phyloP scores from a whole-genome alignment of 2,329 filamentous ascomycete genomes.

The Aspergillus novofumigatus region DNA sequence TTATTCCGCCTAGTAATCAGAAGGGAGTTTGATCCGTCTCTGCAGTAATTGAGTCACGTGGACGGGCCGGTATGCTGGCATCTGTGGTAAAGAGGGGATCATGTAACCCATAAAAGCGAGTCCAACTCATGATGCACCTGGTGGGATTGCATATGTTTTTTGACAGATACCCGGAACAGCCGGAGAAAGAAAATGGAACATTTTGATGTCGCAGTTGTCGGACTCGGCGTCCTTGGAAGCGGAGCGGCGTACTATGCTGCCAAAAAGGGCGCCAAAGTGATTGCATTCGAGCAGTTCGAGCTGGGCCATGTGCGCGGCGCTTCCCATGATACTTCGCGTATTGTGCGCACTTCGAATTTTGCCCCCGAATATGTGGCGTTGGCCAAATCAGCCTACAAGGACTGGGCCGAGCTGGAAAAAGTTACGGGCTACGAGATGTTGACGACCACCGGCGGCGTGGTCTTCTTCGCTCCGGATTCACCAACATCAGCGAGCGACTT shows the following conservation, averaged over 20 bases:
- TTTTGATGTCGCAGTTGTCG: slow-evolving; percentile 25
- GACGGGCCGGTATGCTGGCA: no score
- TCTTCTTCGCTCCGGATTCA: slow-evolving; percentile 17
- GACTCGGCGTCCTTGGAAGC: slow-evolving; percentile 25
- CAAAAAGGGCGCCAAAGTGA: slow-evolving; percentile 22
- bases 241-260: slow-evolving; percentile 25
- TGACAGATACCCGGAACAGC: no score
- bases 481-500: slow-evolving; percentile 12
- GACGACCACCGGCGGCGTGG: slow-evolving; percentile 23
- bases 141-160: no score
- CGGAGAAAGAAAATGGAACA: no score
- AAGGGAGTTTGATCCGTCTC: no score
- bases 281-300: slow-evolving; percentile 28
- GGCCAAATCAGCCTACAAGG: slow-evolving; percentile 39
- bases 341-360: slow-evolving; percentile 25
- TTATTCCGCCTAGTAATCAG: no score
- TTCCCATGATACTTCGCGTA: slow-evolving; percentile 28
- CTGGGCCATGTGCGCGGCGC: slow-evolving; percentile 25
- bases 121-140: background rate
- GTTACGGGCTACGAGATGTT: slow-evolving; percentile 17
- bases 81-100: background rate
- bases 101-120: background rate
- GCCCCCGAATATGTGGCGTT: slow-evolving; percentile 31
- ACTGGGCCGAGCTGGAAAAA: slow-evolving; percentile 26
- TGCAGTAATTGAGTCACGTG: no score